A percentile compares a stretch with the other conserved stretches of the same genome.
Conservation (phyloP, 768 basidiomycete species). For the Mrakia gelida region DNA sequence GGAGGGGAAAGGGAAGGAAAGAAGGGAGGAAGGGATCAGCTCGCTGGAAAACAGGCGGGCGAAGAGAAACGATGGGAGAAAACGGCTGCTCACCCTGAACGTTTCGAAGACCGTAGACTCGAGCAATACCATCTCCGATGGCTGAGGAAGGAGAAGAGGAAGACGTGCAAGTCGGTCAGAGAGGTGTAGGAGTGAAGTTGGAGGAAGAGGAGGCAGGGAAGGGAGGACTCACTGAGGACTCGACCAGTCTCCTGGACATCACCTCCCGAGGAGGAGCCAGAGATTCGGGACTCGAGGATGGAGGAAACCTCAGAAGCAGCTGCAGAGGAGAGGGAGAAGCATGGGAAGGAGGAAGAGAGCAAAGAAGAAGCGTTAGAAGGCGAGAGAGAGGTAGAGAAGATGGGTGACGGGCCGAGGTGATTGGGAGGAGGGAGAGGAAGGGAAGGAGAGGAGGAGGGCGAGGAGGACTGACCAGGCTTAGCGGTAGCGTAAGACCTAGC, state of each 20-base stretch:
- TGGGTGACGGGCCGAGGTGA: constrained; percentile 5
- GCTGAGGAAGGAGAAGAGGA: constrained; percentile 50
- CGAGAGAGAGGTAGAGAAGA: constrained; percentile 5
- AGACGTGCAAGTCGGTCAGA: neutral
- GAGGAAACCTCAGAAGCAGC: constrained; percentile 99
- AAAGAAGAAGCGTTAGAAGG: constrained; percentile 34
- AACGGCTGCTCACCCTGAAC: constrained; percentile 70
- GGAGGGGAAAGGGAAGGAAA: neutral
- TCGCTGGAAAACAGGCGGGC: neutral
- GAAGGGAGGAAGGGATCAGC: constrained; percentile 10
- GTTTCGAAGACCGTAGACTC: constrained; percentile 97
- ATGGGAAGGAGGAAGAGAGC: constrained; percentile 43
- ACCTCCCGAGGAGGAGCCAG: constrained; percentile 80
- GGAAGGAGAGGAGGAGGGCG: neutral
- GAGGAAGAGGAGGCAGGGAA: constrained; percentile 35
- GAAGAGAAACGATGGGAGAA: constrained; percentile 1
- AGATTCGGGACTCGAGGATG: constrained; percentile 97
- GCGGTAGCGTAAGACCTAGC: constrained; percentile 90
- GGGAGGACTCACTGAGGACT: constrained; percentile 76
- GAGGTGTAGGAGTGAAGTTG: constrained; percentile 29
- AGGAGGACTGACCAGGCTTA: constrained; percentile 73
- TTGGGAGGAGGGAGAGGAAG: constrained; percentile 20
- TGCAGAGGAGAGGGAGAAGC: constrained; percentile 42
- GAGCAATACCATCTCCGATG: constrained; percentile 90
- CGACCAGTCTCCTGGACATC: constrained; percentile 99